A percentile compares a stretch with the other conserved stretches of the same genome.
Evolutionary conservation across 2,329 filamentous ascomycete species (phyloP).

Genomic region (Aspergillus tamarii): DNA sequence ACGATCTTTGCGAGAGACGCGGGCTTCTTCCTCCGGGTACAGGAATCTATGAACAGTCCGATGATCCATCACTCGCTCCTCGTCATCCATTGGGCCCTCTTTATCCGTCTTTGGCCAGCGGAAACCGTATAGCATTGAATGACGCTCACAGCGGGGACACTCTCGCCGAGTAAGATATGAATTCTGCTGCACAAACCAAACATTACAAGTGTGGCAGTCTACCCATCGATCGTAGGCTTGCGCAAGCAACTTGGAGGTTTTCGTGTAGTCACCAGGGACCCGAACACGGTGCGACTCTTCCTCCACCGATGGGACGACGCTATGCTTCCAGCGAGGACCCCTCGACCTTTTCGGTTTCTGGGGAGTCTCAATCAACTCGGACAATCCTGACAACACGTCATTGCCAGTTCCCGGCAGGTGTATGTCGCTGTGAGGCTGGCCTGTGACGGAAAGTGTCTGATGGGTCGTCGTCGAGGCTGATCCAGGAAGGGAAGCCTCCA

Average conservation of each 20-base stretch:
- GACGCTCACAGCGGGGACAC: slow-evolving; percentile 90
- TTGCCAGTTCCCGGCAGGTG: slow-evolving; percentile 22
- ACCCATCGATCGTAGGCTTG: slow-evolving; percentile 83
- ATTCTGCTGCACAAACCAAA: slow-evolving; percentile 83
- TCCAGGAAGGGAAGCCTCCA: slow-evolving; percentile 13
- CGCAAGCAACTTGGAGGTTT: slow-evolving; percentile 74
- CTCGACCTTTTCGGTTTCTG: slow-evolving; percentile 25
- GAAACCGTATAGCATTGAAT: slow-evolving; percentile 94
- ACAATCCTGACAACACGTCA: slow-evolving; percentile 30
- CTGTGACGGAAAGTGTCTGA: slow-evolving; percentile 6
- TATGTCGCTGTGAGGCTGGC: slow-evolving; percentile 15
- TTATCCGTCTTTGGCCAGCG: slow-evolving; percentile 94
- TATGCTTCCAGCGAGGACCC: slow-evolving; percentile 27
- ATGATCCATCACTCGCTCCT: slow-evolving; percentile 75
- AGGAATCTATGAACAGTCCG: slow-evolving; percentile 86
- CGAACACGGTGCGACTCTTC: slow-evolving; percentile 48
- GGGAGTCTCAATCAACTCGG: slow-evolving; percentile 29
- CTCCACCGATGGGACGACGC: slow-evolving; percentile 44
- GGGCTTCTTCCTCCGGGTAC: slow-evolving; percentile 66
- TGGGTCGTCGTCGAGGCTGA: background rate
- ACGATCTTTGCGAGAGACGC: slow-evolving; percentile 40
- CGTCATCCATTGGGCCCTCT: slow-evolving; percentile 71
- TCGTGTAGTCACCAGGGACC: slow-evolving; percentile 76
- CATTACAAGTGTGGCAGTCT: slow-evolving; percentile 80
- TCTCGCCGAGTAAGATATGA: slow-evolving; percentile 83